These are phyloP conservation scores for Mytilinidion resinicola DNA, from an alignment of 495 filamentous ascomycete species.

Conservation along the genomic window DNA sequence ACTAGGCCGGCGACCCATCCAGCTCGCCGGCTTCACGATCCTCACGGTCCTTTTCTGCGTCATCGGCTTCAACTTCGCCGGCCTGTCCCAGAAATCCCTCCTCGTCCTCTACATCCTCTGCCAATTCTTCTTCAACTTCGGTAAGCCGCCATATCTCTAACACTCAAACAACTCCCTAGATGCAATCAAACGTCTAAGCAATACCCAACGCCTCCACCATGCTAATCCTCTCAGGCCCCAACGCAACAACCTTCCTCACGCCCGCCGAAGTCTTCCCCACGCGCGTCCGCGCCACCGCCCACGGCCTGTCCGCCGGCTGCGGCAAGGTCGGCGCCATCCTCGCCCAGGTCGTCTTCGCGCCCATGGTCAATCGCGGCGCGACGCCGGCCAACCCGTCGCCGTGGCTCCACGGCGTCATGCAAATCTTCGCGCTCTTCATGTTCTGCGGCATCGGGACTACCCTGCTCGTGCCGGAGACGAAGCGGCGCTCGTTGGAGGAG, in stretches of 20 bases:
- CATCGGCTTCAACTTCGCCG: conserved; percentile 31
- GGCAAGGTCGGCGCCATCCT: conserved; percentile 56
- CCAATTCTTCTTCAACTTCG: conserved; percentile 87
- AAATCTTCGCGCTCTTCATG: conserved; percentile 28
- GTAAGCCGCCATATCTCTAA: conserved; percentile 25
- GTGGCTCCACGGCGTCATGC: conserved; percentile 28
- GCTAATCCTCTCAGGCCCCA: conserved; percentile 33
- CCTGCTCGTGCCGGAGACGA: conserved; percentile 22
- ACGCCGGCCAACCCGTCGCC: conserved; percentile 20
- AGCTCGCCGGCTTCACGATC: conserved; percentile 32
- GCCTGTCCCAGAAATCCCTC: conserved; percentile 38
- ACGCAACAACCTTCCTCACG: conserved; percentile 42
- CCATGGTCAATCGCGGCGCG: conserved; percentile 22
- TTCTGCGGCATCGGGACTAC: conserved; percentile 20
- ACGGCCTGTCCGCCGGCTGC: conserved; percentile 49
- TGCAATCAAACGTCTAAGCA: too few relatives aligned
- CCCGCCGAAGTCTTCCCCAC: conserved; percentile 58
- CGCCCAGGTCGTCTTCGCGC: conserved; percentile 46
- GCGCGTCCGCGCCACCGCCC: conserved; percentile 51
- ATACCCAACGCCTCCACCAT: too few relatives aligned
- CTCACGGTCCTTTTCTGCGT: conserved; percentile 35
- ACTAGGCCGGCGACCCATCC: conserved; percentile 34
- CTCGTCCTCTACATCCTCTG: conserved; percentile 72
- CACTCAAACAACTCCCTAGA: background rate
- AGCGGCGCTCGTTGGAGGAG: conserved; percentile 15